phyloP scores from a whole-genome alignment of 768 basidiomycete genomes.

The Trichaptum fuscoviolaceum region DNA sequence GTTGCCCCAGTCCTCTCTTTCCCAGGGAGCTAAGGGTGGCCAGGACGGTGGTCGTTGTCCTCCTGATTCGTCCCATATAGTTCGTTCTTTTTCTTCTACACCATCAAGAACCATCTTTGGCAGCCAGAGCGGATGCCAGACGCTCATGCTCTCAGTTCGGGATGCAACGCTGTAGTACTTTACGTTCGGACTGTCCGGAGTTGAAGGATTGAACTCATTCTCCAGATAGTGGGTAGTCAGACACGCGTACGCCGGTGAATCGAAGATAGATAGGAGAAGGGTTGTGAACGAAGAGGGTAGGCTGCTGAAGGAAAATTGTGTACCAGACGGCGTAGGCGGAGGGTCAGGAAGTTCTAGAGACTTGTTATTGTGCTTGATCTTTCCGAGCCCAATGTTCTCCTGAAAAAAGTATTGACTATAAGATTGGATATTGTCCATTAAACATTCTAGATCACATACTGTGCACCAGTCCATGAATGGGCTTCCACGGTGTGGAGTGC shows the following conservation, averaged over 20 bases:
- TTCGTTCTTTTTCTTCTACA: slow-evolving; percentile 57
- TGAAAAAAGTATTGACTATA: slow-evolving; percentile 23
- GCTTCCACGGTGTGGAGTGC: slow-evolving; percentile 92
- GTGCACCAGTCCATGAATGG: slow-evolving; percentile 99
- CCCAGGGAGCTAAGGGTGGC: slow-evolving; percentile 27
- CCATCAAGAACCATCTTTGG: slow-evolving; percentile 93
- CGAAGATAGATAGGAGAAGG: slow-evolving; percentile 80
- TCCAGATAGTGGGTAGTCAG: slow-evolving; percentile 81
- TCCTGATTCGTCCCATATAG: slow-evolving; percentile 16
- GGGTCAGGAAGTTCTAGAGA: background rate
- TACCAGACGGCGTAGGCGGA: slow-evolving; percentile 6
- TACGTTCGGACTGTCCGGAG: slow-evolving; percentile 73
- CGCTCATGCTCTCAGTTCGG: slow-evolving; percentile 53
- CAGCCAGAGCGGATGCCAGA: slow-evolving; percentile 96
- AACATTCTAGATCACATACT: slow-evolving; percentile 37
- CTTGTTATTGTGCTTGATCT: slow-evolving; percentile 29
- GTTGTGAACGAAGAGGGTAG: slow-evolving; percentile 84
- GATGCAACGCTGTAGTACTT: slow-evolving; percentile 92
- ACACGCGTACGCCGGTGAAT: slow-evolving; percentile 95
- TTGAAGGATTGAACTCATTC: slow-evolving; percentile 74
- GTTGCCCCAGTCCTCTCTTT: slow-evolving; percentile 67
- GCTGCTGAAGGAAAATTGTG: slow-evolving; percentile 11
- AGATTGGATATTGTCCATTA: background rate
- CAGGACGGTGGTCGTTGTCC: slow-evolving; percentile 25
- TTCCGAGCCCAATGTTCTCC: slow-evolving; percentile 92